Evolutionary conservation across 2,329 filamentous ascomycete species (phyloP), one percentile per base, ranked within the genome.

Genomic region (Xylariaceae sp.): DNA sequence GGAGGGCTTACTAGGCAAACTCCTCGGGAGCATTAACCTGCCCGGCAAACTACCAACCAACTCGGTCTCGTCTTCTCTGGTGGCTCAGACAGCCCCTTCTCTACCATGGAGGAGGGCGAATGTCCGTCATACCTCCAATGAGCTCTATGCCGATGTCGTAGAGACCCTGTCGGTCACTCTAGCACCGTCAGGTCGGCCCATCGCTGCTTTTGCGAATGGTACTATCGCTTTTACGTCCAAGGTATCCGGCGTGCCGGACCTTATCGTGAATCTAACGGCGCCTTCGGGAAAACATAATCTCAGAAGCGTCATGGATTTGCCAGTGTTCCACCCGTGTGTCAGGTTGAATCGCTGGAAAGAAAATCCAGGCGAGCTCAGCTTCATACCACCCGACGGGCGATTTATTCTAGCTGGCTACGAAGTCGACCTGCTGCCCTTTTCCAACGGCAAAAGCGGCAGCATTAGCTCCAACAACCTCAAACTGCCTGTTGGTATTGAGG

Each of bases 241-340:
- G 67, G 90, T 99, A 39, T 97, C 93, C 1, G 94, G 94, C 5
- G 83, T 97, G 2, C 94, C 94, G 1, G 93, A 99, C 67, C 80
- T 99, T n/a, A 70, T 90, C 16, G 75, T 99, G 10, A 88, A 81
- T 13, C 78, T 99, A 28, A 88, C 87, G 1, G 87, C 89, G 2
- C 88, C 90, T 0, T 89, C 89, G 1, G 89, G 89, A n/a, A 88
- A 86, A 58, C 87, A 89, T 65, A 86, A 86, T 46, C 78, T 97
- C 45, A 80, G 76, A 14, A 83, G 81, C 57, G 81, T 92, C 34
- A 83, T 99, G 69, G 87, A 95, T 59, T 75, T 96, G 2, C 94
- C 93, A 1, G 91, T 97, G 0, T 99, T 99, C 63, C 94, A 99
- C 68, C 94, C 94, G 0, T 97, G 94, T 64, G 94, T 99, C 9